Evolutionary conservation across 1,284 basidiomycete species (phyloP).

Genomic region (Pseudozyma pruni): DNA sequence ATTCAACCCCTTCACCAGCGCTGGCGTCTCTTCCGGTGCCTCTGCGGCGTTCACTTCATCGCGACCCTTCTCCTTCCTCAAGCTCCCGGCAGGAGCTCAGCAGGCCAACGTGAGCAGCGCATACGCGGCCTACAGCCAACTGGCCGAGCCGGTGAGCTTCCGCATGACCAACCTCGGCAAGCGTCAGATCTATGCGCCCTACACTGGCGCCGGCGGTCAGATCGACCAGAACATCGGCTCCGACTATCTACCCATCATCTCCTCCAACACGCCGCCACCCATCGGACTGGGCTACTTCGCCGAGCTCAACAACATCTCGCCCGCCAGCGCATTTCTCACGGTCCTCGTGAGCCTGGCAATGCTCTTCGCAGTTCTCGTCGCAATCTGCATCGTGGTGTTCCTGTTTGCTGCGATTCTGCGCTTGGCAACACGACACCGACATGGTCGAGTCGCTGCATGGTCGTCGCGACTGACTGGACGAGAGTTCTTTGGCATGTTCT

Average conservation of each 20-base stretch:
- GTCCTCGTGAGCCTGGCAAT: conserved; percentile 60
- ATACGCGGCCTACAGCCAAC: conserved; percentile 21
- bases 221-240: conserved; percentile 27
- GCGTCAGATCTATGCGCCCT: conserved; percentile 60
- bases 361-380: conserved; percentile 49
- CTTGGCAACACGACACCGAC: conserved; percentile 12
- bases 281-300: conserved; percentile 56
- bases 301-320: conserved; percentile 57
- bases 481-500: conserved; percentile 42
- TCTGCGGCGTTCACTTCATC: conserved; percentile 20
- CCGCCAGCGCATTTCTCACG: conserved; percentile 61
- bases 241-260: conserved; percentile 48
- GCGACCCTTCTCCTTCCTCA: conserved; percentile 18
- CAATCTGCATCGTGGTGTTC: conserved; percentile 33
- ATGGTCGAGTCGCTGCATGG: conserved; percentile 30
- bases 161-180: conserved; percentile 36
- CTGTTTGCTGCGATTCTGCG: conserved; percentile 37
- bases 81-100: conserved; percentile 7
- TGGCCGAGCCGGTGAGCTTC: conserved; percentile 29
- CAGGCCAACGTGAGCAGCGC: conserved; percentile 6
- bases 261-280: conserved; percentile 30
- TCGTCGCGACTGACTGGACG: conserved; percentile 18
- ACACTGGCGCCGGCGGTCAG: conserved; percentile 61
- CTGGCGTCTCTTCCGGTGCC: conserved; percentile 9
- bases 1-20: conserved; percentile 52